These are phyloP conservation scores for Botrytis sinoallii DNA, from an alignment of 2,329 filamentous ascomycete species.

Conservation along the genomic window DNA sequence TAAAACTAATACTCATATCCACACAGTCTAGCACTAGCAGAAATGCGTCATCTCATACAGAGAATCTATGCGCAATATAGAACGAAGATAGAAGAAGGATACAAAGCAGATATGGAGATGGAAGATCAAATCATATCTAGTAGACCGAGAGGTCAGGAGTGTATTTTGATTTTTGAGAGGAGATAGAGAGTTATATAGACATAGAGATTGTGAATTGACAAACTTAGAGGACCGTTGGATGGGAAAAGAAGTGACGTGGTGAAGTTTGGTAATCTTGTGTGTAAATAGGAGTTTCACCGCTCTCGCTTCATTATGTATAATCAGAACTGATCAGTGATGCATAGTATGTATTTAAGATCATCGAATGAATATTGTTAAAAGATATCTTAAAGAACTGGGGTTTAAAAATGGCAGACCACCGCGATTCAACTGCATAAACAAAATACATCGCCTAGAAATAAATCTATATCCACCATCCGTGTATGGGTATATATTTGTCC, in stretches of 20 bases:
- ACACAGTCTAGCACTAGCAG: conserved; percentile 53
- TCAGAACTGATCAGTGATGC: neutral
- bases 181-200: neutral
- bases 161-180: conserved; percentile 7
- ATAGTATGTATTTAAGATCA: neutral
- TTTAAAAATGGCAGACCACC: neutral
- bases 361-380: neutral
- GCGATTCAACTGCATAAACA: too few relatives aligned
- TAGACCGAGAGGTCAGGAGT: conserved; percentile 11
- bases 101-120: conserved; percentile 57
- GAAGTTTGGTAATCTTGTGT: neutral
- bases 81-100: conserved; percentile 53
- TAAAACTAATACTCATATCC: neutral
- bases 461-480: neutral
- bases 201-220: neutral
- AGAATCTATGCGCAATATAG: conserved; percentile 58
- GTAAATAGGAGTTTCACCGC: neutral
- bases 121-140: conserved; percentile 59
- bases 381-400: neutral
- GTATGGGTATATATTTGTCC: neutral
- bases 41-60: conserved; percentile 65
- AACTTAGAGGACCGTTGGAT: neutral
- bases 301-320: neutral
- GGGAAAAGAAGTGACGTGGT: neutral
- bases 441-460: neutral